These are phyloP conservation scores for Boletus smithii DNA, from an alignment of 1,284 basidiomycete genomes.

Conservation along the genomic window DNA sequence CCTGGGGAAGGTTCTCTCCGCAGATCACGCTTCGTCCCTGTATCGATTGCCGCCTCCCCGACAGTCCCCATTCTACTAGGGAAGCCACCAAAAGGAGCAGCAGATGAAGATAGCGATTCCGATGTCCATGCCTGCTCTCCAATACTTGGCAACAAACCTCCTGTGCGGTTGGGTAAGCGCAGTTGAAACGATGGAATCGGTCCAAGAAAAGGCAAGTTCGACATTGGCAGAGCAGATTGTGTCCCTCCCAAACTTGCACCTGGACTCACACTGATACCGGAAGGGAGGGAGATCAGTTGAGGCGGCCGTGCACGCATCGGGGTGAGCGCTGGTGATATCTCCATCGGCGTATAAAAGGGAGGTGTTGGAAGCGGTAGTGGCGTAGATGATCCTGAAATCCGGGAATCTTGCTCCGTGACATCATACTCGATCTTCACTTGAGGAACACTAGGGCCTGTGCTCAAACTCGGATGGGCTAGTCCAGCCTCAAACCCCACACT, in stretches of 20 bases:
- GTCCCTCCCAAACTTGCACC: constrained; percentile 8
- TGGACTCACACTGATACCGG: constrained; percentile 1
- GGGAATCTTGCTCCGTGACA: constrained; percentile 22
- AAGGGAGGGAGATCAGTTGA: constrained; percentile 6
- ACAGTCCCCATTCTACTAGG: not conserved
- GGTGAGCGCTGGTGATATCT: constrained; percentile 15
- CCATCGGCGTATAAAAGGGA: constrained; percentile 34
- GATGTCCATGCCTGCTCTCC: constrained; percentile 14
- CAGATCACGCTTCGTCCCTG: not conserved
- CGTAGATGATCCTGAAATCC: constrained; percentile 22
- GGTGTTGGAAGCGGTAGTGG: constrained; percentile 25
- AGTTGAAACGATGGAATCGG: constrained; percentile 18
- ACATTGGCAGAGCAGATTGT: constrained; percentile 3
- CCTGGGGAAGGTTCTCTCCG: constrained; percentile 33
- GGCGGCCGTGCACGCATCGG: constrained; percentile 15
- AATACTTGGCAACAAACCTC: constrained; percentile 18
- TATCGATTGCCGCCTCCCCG: not conserved
- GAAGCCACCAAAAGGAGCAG: not conserved
- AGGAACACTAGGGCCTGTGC: constrained; percentile 12
- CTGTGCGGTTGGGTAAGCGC: constrained; percentile 21
- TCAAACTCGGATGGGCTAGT: not conserved
- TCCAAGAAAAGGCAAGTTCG: constrained; percentile 6
- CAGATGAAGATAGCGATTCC: constrained; percentile 4
- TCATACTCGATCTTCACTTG: constrained; percentile 29
- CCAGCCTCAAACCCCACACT: not conserved